Evolutionary conservation across 331 rosid genomes (phyloP).

Genomic region (Phaseolus coccineus): DNA sequence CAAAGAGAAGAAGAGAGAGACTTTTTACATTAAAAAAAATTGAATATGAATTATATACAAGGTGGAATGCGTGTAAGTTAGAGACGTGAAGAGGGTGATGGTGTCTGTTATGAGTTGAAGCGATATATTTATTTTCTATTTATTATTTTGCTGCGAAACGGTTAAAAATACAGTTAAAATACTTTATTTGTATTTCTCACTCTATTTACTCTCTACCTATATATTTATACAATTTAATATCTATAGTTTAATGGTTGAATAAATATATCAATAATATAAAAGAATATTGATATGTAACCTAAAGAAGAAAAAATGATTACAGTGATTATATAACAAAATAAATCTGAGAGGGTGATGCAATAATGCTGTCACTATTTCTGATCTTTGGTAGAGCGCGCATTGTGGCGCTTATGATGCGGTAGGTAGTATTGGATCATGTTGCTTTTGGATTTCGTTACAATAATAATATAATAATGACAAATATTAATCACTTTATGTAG

Average conservation of each 20-base stretch:
- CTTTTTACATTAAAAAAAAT: slow-evolving; percentile 11
- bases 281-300: no score
- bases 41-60: slow-evolving; percentile 42
- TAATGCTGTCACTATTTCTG: neutral
- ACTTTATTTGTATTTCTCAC: neutral
- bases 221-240: neutral
- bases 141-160: neutral
- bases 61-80: slow-evolving; percentile 41
- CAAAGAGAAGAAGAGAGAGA: slow-evolving; percentile 19
- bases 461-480: neutral
- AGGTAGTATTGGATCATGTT: slow-evolving; percentile 49
- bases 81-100: slow-evolving; percentile 37
- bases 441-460: neutral
- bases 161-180: neutral
- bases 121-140: neutral
- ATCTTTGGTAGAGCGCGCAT: slow-evolving; percentile 42
- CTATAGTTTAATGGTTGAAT: neutral
- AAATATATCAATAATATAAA: no score
- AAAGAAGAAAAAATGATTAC: no score
- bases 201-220: neutral
- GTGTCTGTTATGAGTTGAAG: neutral
- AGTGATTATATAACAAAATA: no score
- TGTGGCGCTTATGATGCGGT: slow-evolving; percentile 53
- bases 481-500: neutral
- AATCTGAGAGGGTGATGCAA: neutral